These are phyloP conservation scores for Phoma sp. DNA, from an alignment of 2,329 filamentous ascomycete species.

Conservation along the genomic window DNA sequence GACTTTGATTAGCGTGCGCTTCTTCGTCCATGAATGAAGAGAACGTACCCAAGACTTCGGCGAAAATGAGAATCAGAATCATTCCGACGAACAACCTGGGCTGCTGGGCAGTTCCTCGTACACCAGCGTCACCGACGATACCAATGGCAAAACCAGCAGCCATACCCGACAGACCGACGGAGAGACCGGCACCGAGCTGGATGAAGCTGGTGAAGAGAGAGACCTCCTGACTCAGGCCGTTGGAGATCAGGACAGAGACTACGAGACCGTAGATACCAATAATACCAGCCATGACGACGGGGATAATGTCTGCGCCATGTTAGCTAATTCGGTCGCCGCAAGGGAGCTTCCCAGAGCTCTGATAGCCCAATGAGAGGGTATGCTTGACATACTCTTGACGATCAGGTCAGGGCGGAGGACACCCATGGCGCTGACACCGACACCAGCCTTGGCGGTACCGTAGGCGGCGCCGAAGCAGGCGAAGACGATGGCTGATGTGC, in stretches of 20 bases:
- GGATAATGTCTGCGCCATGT: slow-evolving; percentile 81
- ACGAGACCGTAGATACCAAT: slow-evolving; percentile 86
- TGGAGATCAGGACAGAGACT: slow-evolving; percentile 63
- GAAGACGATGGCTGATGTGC: slow-evolving; percentile 93
- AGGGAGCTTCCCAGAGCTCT: not conserved
- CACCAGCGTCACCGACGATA: slow-evolving; percentile 79
- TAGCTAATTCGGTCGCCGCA: slow-evolving; percentile 6
- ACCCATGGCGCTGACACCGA: slow-evolving; percentile 98
- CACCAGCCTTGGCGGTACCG: slow-evolving; percentile 98
- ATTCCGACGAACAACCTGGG: slow-evolving; percentile 92
- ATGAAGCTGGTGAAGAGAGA: slow-evolving; percentile 62
- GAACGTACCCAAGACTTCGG: slow-evolving; percentile 90
- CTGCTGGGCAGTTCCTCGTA: slow-evolving; percentile 84
- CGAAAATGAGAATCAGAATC: slow-evolving; percentile 99
- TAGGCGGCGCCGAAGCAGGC: slow-evolving; percentile 97
- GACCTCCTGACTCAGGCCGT: slow-evolving; percentile 57
- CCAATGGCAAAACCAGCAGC: slow-evolving; percentile 82
- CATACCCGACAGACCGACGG: slow-evolving; percentile 81
- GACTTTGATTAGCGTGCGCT: not conserved
- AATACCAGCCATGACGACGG: slow-evolving; percentile 99
- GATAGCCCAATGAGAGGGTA: not conserved
- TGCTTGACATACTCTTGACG: slow-evolving; percentile 87
- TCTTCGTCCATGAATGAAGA: not conserved
- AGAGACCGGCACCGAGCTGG: slow-evolving; percentile 61
- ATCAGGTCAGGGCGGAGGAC: slow-evolving; percentile 97